Conservation (phyloP, 169 alveolate species). For the Theileria orientalis region DNA sequence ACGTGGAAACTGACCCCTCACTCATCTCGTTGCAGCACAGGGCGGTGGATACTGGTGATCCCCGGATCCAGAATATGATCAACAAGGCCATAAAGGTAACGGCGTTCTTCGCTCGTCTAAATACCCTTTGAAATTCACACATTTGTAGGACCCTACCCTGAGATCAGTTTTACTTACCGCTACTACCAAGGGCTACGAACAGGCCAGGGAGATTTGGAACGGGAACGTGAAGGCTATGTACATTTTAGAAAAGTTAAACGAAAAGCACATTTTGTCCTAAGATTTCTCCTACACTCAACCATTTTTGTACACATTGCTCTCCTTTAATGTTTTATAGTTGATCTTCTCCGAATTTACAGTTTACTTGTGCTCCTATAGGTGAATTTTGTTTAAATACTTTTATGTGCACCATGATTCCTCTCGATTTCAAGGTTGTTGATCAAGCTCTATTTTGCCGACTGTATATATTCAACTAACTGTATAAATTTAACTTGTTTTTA, state of each 20-base stretch:
- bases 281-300: not conserved
- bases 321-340: not conserved
- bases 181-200: constrained; percentile 32
- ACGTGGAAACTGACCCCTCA: constrained; percentile 25
- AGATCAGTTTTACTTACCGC: constrained; percentile 38
- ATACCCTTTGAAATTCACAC: not conserved
- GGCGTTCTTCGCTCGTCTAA: not conserved
- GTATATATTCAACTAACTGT: not conserved
- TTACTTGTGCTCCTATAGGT: not conserved
- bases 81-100: constrained; percentile 40
- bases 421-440: too few relatives aligned
- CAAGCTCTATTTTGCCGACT: too few relatives aligned
- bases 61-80: constrained; percentile 11
- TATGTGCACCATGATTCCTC: constrained; percentile 15
- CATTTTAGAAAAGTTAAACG: constrained; percentile 54
- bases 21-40: constrained; percentile 17
- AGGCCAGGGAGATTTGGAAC: constrained; percentile 22
- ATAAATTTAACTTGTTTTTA: too few relatives aligned
- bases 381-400: not conserved
- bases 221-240: constrained; percentile 24
- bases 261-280: constrained; percentile 19
- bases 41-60: constrained; percentile 25
- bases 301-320: not conserved
- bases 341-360: not conserved
- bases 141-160: constrained; percentile 27